phyloP scores from a whole-genome alignment of 805 yeast genomes.

The Candida cerambycidarum region DNA sequence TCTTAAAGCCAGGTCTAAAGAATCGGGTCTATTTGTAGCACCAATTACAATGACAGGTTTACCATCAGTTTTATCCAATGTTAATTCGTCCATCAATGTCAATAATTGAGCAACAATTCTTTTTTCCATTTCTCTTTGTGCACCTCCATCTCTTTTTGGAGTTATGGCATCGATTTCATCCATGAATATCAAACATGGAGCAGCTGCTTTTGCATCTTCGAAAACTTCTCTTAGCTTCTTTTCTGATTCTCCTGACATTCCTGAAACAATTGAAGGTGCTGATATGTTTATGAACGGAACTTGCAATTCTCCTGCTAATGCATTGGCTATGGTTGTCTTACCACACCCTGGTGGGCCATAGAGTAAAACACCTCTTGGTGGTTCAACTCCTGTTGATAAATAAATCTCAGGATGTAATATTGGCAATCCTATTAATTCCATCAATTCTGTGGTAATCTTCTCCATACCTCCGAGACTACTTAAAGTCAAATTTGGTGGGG shows the following conservation, averaged over 20 bases:
- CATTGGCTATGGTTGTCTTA: slow-evolving; percentile 93
- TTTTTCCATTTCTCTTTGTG: slow-evolving; percentile 97
- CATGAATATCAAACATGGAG: slow-evolving; percentile 90
- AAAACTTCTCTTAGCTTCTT: slow-evolving; percentile 90
- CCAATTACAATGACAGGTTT: slow-evolving; percentile 93
- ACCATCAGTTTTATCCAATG: slow-evolving; percentile 85
- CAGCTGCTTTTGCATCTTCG: slow-evolving; percentile 85
- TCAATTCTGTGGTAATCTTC: slow-evolving; percentile 75
- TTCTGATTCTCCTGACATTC: slow-evolving; percentile 99
- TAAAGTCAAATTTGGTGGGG: slow-evolving; percentile 68
- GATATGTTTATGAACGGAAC: slow-evolving; percentile 90
- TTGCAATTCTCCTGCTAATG: slow-evolving; percentile 90
- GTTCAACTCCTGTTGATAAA: slow-evolving; percentile 83
- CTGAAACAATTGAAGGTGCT: slow-evolving; percentile 95
- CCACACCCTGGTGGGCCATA: slow-evolving; percentile 99
- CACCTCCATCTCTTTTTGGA: slow-evolving; percentile 93
- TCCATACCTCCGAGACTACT: slow-evolving; percentile 88
- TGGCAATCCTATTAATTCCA: slow-evolving; percentile 91
- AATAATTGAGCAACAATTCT: slow-evolving; percentile 93
- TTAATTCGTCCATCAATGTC: slow-evolving; percentile 91
- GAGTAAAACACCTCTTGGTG: slow-evolving; percentile 89
- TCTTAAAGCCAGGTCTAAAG: slow-evolving; percentile 89
- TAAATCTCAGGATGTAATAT: slow-evolving; percentile 92
- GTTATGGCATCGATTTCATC: slow-evolving; percentile 99
- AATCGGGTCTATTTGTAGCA: slow-evolving; percentile 96